Percentiles rank a stretch among this genome's conserved stretches.
Evolutionary conservation across 495 filamentous ascomycete species (phyloP).

Genomic region (Aspergillus sclerotioniger): DNA sequence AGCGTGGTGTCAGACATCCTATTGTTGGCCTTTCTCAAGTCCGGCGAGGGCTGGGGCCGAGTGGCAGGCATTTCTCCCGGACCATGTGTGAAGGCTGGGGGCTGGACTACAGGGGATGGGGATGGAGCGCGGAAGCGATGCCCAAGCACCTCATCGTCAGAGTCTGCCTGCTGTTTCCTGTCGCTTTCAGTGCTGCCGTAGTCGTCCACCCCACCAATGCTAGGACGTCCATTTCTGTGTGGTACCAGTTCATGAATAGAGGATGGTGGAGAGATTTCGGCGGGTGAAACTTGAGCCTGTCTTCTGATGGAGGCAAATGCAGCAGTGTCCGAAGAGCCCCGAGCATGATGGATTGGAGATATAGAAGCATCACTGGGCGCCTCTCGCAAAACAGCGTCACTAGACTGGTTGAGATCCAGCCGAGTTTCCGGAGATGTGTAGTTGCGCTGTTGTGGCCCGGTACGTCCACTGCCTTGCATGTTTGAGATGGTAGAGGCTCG

Average conservation of each 20-base stretch:
- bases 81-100: constrained; percentile 73
- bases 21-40: constrained; percentile 72
- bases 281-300: constrained; percentile 26
- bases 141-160: constrained; percentile 24
- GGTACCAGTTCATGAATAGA: constrained; percentile 44
- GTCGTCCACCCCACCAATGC: constrained; percentile 37
- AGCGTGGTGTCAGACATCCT: constrained; percentile 80
- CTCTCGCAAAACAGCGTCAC: constrained; percentile 38
- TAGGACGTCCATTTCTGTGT: constrained; percentile 19
- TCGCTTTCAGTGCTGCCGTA: constrained; percentile 62
- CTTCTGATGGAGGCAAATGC: constrained; percentile 25
- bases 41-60: constrained; percentile 68
- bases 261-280: constrained; percentile 33
- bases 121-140: constrained; percentile 55
- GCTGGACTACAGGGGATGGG: constrained; percentile 69
- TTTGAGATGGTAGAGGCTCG: constrained; percentile 66
- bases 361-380: constrained; percentile 34
- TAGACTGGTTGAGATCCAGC: constrained; percentile 38
- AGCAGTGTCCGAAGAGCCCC: constrained; percentile 55
- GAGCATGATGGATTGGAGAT: constrained; percentile 44
- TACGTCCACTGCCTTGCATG: constrained; percentile 35
- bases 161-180: constrained; percentile 26
- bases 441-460: constrained; percentile 35
- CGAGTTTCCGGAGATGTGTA: constrained; percentile 53
- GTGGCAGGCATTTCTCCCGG: constrained; percentile 64